A percentile compares a stretch with the other conserved stretches of the same genome.
These are phyloP conservation scores for Eutreptiella sp. DNA, from an alignment of 208 protist genomes.

Conservation along the genomic window DNA sequence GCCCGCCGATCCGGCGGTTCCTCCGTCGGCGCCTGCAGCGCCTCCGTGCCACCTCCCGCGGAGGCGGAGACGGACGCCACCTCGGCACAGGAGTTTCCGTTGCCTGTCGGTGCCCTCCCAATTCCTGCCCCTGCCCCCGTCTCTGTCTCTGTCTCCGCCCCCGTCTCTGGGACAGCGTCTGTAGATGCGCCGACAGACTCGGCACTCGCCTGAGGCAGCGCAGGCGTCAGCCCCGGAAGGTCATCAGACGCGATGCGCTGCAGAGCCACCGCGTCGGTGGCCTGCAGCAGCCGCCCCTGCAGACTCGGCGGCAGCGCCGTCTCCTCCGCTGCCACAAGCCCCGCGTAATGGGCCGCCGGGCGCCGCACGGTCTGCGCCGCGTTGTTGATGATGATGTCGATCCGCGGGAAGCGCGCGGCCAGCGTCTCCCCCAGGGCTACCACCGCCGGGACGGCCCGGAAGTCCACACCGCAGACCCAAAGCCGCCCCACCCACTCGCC, in stretches of 20 bases:
- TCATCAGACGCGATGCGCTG: no score
- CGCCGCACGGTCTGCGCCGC: conserved; percentile 58
- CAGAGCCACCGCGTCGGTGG: neutral
- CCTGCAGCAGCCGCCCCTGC: neutral
- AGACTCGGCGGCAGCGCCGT: neutral
- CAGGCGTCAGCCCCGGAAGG: no score
- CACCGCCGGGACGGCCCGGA: conserved; percentile 46
- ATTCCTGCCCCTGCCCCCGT: no score
- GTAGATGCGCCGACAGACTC: no score
- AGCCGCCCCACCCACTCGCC: conserved; percentile 38
- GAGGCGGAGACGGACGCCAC: no score
- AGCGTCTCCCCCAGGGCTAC: conserved; percentile 35
- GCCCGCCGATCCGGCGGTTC: conserved; percentile 12
- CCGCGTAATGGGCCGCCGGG: conserved; percentile 43
- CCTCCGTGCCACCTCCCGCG: no score
- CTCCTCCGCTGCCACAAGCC: conserved; percentile 18
- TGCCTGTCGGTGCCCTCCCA: no score
- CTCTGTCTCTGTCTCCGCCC: no score
- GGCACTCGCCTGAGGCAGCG: no score
- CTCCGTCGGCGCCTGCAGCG: no score
- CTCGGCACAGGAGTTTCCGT: no score
- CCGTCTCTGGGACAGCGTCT: no score
- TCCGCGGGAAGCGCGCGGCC: neutral
- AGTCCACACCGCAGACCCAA: conserved; percentile 52
- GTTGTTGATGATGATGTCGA: conserved; percentile 61